A percentile compares a stretch with the other conserved stretches of the same genome.
Evolutionary conservation across 192 early-diverging fungal genomes (phyloP).

Genomic region (Neocallimastix lanati): DNA sequence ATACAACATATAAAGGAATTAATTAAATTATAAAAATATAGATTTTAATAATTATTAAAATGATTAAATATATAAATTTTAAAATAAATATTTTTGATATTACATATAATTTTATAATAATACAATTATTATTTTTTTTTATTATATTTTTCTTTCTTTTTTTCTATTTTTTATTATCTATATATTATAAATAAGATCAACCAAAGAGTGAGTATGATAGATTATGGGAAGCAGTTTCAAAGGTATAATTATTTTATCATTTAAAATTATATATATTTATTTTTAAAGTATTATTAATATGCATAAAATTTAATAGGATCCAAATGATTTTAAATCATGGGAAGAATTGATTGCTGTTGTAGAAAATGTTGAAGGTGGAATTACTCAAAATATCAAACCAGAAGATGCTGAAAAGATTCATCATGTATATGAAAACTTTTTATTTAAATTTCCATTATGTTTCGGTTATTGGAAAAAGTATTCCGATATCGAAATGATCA

Average conservation of each 20-base stretch:
- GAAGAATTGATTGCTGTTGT: constrained; percentile 40
- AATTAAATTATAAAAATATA: too few relatives aligned
- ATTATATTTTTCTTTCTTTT: too few relatives aligned
- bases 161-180: too few relatives aligned
- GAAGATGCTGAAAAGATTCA: constrained; percentile 25
- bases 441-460: constrained; percentile 51
- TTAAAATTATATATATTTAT: not conserved
- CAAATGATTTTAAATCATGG: constrained; percentile 52
- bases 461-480: constrained; percentile 72
- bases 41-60: too few relatives aligned
- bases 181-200: too few relatives aligned
- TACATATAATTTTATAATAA: too few relatives aligned
- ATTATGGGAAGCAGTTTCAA: constrained; percentile 27
- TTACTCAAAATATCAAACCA: constrained; percentile 20
- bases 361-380: constrained; percentile 31
- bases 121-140: too few relatives aligned
- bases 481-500: constrained; percentile 31
- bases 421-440: constrained; percentile 40
- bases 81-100: too few relatives aligned
- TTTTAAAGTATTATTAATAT: not conserved
- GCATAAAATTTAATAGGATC: constrained; percentile 9
- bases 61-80: too few relatives aligned
- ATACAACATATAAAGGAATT: too few relatives aligned
- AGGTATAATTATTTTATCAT: constrained; percentile 3
- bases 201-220: constrained; percentile 21